Evolutionary conservation across 768 basidiomycete species (phyloP), one percentile per base, ranked within the genome.

Genomic region (Amanita rubescens): DNA sequence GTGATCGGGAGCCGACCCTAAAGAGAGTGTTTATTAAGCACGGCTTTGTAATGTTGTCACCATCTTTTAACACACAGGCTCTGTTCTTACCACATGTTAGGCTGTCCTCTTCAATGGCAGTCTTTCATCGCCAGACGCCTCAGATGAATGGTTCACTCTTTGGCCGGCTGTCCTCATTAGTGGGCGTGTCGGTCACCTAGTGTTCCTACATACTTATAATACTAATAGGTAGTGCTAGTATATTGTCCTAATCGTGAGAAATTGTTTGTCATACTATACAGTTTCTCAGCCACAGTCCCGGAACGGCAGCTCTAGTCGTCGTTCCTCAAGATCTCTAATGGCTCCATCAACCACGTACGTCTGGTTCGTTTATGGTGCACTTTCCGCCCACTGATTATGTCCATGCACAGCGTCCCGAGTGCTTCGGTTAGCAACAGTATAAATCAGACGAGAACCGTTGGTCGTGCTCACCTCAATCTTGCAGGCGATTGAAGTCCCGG

Each of bases 401-500:
- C 60, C 45, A 1, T 48, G 38, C 17, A 44, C 44, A 80, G 77
- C 62, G 77, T 79, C 66, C 78, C 78, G 68, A 77, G 73, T 69
- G 78, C 77, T 73, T 76, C 77, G 71, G 78, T 80, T 59, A 72
- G 76, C 71, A 37, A 17, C n/a, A 58, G 48, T 45, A 59, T 58
- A 55, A 34, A 53, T 58, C 53, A 49, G 41, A 55, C 57, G 37
- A 52, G 46, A 41, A 42, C 45, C 56, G 39, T 48, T 58, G 55
- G 20, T 58, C 44, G 60, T 60, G 61, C 63, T 69, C 48, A 67
- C 52, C 44, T 14, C 15, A 52, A 48, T 8, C 22, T 55, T 57
- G 57, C 63, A 92, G 90, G 82, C 85, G 67, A 85, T 96, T 70
- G 89, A 94, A 83, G 94, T 95, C 75, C 94, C 94, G 71, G 94